phyloP scores from a whole-genome alignment of 2,329 filamentous ascomycete genomes.

The Penicillium aurantiogriseum region DNA sequence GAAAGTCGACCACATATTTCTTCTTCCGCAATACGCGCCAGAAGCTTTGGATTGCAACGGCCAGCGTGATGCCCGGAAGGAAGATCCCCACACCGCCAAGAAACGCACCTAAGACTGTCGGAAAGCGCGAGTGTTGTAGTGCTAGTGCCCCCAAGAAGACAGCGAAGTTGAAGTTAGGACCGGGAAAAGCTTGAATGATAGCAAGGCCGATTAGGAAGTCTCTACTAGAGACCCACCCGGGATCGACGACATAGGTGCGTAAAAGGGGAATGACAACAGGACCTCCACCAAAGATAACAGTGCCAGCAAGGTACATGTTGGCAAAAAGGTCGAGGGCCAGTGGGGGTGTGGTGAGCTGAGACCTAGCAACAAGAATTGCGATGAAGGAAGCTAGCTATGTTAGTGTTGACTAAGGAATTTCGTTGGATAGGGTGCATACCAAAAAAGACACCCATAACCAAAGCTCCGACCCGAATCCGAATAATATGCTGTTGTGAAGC shows the following conservation, averaged over 20 bases:
- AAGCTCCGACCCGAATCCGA: slow-evolving; percentile 35
- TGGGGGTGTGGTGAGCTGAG: slow-evolving; percentile 40
- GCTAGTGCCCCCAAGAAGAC: slow-evolving; percentile 58
- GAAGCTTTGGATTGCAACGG: slow-evolving; percentile 46
- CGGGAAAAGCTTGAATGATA: slow-evolving; percentile 68
- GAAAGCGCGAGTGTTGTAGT: slow-evolving; percentile 33
- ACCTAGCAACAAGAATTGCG: slow-evolving; percentile 52
- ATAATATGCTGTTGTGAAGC: neutral
- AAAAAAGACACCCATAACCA: slow-evolving; percentile 51
- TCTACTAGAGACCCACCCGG: slow-evolving; percentile 67
- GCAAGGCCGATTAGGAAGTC: slow-evolving; percentile 73
- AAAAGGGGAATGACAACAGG: slow-evolving; percentile 65
- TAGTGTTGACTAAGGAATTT: neutral
- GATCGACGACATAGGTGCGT: slow-evolving; percentile 60
- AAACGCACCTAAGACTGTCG: slow-evolving; percentile 48
- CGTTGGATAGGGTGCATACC: slow-evolving; percentile 20
- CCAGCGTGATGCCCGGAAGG: slow-evolving; percentile 36
- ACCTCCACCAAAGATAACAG: slow-evolving; percentile 64
- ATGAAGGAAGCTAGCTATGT: slow-evolving; percentile 49
- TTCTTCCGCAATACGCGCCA: slow-evolving; percentile 53
- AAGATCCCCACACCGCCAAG: slow-evolving; percentile 51
- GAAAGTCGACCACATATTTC: slow-evolving; percentile 49
- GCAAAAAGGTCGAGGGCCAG: slow-evolving; percentile 63
- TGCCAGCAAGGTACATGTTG: slow-evolving; percentile 72
- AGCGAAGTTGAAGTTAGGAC: slow-evolving; percentile 54